These are phyloP conservation scores for Xylariomycetidae sp. DNA, from an alignment of 2,329 filamentous ascomycete species.

Conservation along the genomic window DNA sequence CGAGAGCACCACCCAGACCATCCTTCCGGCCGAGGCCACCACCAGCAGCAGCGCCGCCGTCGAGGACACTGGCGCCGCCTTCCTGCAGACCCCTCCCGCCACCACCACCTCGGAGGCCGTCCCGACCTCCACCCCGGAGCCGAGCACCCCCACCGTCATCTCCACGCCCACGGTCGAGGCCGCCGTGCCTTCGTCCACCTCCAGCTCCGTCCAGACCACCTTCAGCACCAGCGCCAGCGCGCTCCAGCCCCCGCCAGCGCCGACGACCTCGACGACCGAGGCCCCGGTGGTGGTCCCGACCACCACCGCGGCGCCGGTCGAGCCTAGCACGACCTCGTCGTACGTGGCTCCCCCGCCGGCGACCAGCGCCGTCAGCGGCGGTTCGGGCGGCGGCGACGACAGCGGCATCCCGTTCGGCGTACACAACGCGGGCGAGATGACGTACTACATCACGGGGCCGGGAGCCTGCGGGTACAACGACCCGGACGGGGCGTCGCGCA, in stretches of 20 bases:
- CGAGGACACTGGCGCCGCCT: constrained; percentile 28
- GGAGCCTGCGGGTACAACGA: constrained; percentile 64
- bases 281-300: constrained; percentile 8
- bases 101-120: constrained; percentile 16
- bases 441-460: constrained; percentile 65
- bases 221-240: constrained; percentile 13
- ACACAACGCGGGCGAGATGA: constrained; percentile 57
- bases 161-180: constrained; percentile 10
- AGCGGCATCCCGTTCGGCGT: constrained; percentile 19
- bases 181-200: constrained; percentile 10
- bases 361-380: constrained; percentile 16
- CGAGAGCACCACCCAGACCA: constrained; percentile 39
- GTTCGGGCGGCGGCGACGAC: constrained; percentile 18
- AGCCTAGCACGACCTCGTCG: constrained; percentile 3
- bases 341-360: constrained; percentile 6
- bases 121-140: constrained; percentile 16
- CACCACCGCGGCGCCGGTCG: constrained; percentile 6
- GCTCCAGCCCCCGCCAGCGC: constrained; percentile 8
- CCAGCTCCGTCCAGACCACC: no score
- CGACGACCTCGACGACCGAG: constrained; percentile 5
- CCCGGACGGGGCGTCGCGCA: constrained; percentile 47
- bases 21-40: constrained; percentile 27
- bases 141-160: constrained; percentile 10
- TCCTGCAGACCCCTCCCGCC: constrained; percentile 27
- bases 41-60: constrained; percentile 6